Evolutionary conservation across 495 filamentous ascomycete species (phyloP), one percentile per base, ranked within the genome.

Genomic region (Halenospora varia): DNA sequence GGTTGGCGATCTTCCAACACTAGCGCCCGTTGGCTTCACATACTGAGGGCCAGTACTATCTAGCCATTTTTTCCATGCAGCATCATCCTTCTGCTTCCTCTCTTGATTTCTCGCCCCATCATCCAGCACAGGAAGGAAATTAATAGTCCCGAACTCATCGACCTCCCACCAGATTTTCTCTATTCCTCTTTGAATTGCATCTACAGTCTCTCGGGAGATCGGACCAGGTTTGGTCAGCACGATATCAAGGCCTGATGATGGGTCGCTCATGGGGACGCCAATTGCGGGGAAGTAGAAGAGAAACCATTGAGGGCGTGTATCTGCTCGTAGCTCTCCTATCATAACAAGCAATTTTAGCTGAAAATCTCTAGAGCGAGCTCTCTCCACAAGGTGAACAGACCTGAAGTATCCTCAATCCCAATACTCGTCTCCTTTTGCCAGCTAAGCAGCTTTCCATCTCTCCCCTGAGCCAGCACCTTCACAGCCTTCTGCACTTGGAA

Each of bases 381-480:
- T 35, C 29, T 6, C 4, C 4, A 35, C 29, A 4, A 6, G 6
- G 29, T 6, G 29, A 10, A 3, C 24, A 29, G 17, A 54, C 51
- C 51, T 20, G 51, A 45, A 24, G 3, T 25, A 25, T 54, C 51
- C 40, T 45, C 51, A 46, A 54, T 54, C 4, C 51, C 51, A n/a
- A 1, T 1, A 11, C 25, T 39, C 26, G 51, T 54, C 51, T 54
- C 51, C n/a, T 13, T 54, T 39, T 44, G 42, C 51, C 51, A 54
- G 15, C 51, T 25, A 19, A 44, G 18, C 18, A 54, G 25, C 13
- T 54, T 45, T n/a, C 51, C 51, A 45, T 54, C 51, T 39, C 25
- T 54, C n/a, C 51, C 51, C 13, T 54, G 4, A 2, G 20, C 39
- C 51, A 24, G 25, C 11, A 10, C 25, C 51, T 26, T 54, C 11